These are phyloP conservation scores for Posidonia australis DNA, from an alignment of 106 monocot species.

Conservation along the genomic window DNA sequence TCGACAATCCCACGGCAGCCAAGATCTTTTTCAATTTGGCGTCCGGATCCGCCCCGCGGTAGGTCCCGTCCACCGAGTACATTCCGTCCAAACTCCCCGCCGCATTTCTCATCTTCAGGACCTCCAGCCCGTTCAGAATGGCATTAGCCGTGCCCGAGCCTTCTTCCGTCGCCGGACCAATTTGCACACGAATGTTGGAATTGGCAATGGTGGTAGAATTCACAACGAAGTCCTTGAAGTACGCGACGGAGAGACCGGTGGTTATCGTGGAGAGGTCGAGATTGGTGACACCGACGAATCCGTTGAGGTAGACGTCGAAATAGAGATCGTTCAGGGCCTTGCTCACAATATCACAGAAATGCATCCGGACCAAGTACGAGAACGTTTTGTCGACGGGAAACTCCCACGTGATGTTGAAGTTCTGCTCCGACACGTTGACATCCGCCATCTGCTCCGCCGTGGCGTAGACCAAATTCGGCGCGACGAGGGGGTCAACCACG, in stretches of 20 bases:
- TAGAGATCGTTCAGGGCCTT: conserved; percentile 28
- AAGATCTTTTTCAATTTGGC: conserved; percentile 5
- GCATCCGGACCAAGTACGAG: conserved; percentile 27
- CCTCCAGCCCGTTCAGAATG: conserved; percentile 28
- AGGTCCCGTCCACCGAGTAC: conserved; percentile 24
- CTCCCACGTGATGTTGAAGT: conserved; percentile 29
- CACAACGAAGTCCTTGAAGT: conserved; percentile 27
- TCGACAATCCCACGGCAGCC: conserved; percentile 17
- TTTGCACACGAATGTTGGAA: conserved; percentile 11
- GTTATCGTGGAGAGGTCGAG: conserved; percentile 28
- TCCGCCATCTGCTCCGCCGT: conserved; percentile 24
- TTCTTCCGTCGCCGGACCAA: conserved; percentile 15
- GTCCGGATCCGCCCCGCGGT: background rate
- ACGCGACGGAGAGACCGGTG: conserved; percentile 7
- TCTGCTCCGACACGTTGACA: conserved; percentile 6
- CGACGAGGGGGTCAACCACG: conserved; percentile 2
- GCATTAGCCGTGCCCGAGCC: conserved; percentile 21
- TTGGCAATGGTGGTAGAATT: conserved; percentile 15
- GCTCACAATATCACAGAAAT: conserved; percentile 42
- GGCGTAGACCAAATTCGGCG: conserved; percentile 30
- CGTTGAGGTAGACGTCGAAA: conserved; percentile 38
- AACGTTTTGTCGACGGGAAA: conserved; percentile 28
- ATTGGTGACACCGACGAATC: conserved; percentile 11
- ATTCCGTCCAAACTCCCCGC: conserved; percentile 34
- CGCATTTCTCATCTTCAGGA: conserved; percentile 40